phyloP scores from a whole-genome alignment of 345 rosid genomes.

The Tarenaya hassleriana region DNA sequence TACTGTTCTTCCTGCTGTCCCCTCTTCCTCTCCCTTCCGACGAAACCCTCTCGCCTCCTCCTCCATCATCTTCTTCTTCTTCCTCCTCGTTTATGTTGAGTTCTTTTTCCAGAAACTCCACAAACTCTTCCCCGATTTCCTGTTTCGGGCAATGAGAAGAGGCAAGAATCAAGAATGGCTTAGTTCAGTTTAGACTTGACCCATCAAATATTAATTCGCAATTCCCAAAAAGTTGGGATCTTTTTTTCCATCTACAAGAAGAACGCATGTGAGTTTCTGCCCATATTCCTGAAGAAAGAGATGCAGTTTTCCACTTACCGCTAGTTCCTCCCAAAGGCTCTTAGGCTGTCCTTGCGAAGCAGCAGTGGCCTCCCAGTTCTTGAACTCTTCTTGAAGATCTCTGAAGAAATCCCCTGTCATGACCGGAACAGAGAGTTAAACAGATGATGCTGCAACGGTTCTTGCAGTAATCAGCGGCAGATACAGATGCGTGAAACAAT shows the following conservation, averaged over 20 bases:
- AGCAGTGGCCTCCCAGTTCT: conserved; percentile 71
- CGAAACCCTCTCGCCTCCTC: conserved; percentile 22
- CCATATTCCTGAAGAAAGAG: neutral
- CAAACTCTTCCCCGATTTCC: conserved; percentile 94
- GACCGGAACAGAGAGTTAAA: conserved; percentile 23
- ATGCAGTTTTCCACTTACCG: conserved; percentile 36
- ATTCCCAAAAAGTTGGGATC: no score
- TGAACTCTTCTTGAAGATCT: conserved; percentile 90
- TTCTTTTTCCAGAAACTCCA: conserved; percentile 86
- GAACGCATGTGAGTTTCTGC: no score
- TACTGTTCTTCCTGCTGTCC: conserved; percentile 40
- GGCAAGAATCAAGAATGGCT: conserved; percentile 9
- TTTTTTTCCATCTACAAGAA: no score
- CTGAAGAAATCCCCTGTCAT: conserved; percentile 76
- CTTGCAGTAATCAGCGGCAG: neutral
- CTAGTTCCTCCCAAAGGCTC: conserved; percentile 95
- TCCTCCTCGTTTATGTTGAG: conserved; percentile 60
- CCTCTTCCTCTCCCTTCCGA: conserved; percentile 27
- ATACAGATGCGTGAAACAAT: conserved; percentile 11
- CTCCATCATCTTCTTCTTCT: conserved; percentile 22
- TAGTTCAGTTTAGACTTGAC: neutral
- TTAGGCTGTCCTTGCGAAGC: conserved; percentile 77
- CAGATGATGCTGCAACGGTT: neutral
- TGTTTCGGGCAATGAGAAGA: conserved; percentile 17
- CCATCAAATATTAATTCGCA: no score